Base-by-base conservation (phyloP, 352 stramenopile genomes). In the Aphanomyces astaci region DNA sequence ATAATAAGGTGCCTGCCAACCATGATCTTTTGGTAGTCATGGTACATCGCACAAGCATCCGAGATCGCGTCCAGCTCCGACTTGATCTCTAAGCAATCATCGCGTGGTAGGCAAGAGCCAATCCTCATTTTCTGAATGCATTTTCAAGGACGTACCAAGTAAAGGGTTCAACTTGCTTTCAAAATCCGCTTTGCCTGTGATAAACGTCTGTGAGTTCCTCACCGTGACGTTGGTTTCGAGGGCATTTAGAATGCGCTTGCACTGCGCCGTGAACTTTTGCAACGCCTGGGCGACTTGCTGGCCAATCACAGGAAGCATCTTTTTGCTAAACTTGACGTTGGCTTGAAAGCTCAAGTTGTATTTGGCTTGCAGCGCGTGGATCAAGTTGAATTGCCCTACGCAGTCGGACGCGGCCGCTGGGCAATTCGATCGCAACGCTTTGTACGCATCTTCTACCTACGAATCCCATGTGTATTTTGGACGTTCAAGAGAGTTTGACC, bases 21-120 rank as follows among this genome's bases (percentile, higher is more conserved):
- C 10, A 89, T 80, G 74, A 89, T 86, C 48, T 74, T 73, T 49
- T 91, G 81, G 51, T 89, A 91, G 17, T 86, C 78, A 67, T 87
- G 76, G 39, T 89, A 91, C n/a, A 87, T 54, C 30, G 64, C 71
- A 2, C 77, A 77, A 3, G 83, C 74, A 30, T 84, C 78, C 56
- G 79, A 73, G 32, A 89, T 89, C 7, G 65, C 56, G 32, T 70
- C 32, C 11, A 89, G 69, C 25, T 91, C 81, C 3, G 71, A 64
- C 2, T 72, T 65, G 28, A 83, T 76, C 10, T 89, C 81, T 71
- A 87, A 71, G 60, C 87, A 86, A 13, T 60, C 71, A 43, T 63
- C 17, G 17, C 31, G 54, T 15, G 7, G 9, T 9, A 22, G 13
- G 31, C 25, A 66, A n/a, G 19, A 11, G 10, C 10, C n/a, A n/a